Percentiles rank a stretch among this genome's conserved stretches.
Evolutionary conservation across 768 basidiomycete species (phyloP).

Genomic region (Coprinopsis cinerea): DNA sequence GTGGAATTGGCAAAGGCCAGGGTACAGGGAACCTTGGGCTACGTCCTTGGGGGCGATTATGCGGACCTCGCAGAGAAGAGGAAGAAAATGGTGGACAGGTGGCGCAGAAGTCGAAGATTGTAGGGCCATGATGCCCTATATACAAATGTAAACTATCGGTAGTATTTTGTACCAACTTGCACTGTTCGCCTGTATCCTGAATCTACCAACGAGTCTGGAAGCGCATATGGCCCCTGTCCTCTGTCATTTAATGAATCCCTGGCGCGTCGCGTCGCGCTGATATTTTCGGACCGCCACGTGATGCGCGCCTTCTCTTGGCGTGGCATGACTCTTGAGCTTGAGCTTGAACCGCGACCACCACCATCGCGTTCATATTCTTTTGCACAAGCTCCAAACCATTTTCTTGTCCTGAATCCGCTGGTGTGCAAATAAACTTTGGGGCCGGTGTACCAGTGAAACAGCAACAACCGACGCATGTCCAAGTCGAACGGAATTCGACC

Average conservation of each 20-base stretch:
- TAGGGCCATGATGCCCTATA: too few relatives aligned
- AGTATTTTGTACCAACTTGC: background rate
- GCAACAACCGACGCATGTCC: background rate
- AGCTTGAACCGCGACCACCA: too few relatives aligned
- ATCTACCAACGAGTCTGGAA: background rate
- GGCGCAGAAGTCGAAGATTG: background rate
- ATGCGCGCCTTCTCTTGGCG: too few relatives aligned
- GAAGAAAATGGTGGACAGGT: conserved; percentile 1
- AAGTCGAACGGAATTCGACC: conserved; percentile 32
- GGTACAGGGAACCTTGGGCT: conserved; percentile 9
- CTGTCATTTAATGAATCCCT: too few relatives aligned
- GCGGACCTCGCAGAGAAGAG: conserved; percentile 9
- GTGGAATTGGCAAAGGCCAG: background rate
- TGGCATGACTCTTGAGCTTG: too few relatives aligned
- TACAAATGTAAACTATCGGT: too few relatives aligned
- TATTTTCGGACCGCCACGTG: background rate
- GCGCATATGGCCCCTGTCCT: background rate
- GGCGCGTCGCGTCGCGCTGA: background rate
- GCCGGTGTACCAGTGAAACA: too few relatives aligned
- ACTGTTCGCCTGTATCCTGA: background rate
- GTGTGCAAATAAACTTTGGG: too few relatives aligned
- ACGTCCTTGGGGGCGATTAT: conserved; percentile 15
- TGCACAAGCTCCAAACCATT: too few relatives aligned
- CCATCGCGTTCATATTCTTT: too few relatives aligned
- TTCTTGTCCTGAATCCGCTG: too few relatives aligned